Conservation (phyloP, 2,329 filamentous ascomycete species). For the Hypoxylon sp. region DNA sequence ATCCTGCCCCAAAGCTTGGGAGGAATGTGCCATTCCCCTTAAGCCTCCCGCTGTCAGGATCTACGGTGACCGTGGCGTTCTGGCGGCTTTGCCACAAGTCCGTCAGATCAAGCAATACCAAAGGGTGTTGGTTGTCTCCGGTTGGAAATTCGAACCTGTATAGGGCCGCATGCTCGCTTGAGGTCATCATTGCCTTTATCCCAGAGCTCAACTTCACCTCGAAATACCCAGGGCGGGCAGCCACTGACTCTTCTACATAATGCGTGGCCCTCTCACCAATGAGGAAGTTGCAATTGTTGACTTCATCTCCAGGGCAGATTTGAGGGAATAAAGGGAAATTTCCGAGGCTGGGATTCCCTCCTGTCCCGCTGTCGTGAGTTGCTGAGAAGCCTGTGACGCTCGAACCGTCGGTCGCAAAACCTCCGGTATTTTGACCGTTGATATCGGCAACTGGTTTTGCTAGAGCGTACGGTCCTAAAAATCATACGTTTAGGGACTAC, state of each 20-base stretch:
- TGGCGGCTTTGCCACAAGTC: constrained; percentile 69
- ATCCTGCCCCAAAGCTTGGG: constrained; percentile 74
- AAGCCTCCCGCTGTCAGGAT: constrained; percentile 66
- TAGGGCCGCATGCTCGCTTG: constrained; percentile 72
- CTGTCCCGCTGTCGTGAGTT: constrained; percentile 63
- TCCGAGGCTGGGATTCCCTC: constrained; percentile 62
- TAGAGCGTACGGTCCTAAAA: constrained; percentile 65
- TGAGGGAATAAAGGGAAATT: constrained; percentile 65
- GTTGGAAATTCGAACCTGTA: constrained; percentile 72
- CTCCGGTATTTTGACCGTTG: constrained; percentile 61
- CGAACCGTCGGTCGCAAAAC: constrained; percentile 63
- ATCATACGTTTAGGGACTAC: background rate
- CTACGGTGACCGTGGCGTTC: constrained; percentile 66
- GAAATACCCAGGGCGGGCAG: constrained; percentile 71
- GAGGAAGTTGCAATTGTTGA: constrained; percentile 71
- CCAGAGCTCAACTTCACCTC: constrained; percentile 67
- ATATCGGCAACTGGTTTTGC: constrained; percentile 71
- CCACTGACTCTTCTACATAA: constrained; percentile 60
- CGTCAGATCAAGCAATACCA: constrained; percentile 72
- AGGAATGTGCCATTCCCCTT: constrained; percentile 71
- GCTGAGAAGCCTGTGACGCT: constrained; percentile 67
- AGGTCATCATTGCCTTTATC: constrained; percentile 72
- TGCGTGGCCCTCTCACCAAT: constrained; percentile 62
- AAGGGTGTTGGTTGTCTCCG: constrained; percentile 57
- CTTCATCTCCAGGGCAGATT: constrained; percentile 60